Evolutionary conservation across 305 asterid species (phyloP).

Genomic region (Fraxinus platypoda): DNA sequence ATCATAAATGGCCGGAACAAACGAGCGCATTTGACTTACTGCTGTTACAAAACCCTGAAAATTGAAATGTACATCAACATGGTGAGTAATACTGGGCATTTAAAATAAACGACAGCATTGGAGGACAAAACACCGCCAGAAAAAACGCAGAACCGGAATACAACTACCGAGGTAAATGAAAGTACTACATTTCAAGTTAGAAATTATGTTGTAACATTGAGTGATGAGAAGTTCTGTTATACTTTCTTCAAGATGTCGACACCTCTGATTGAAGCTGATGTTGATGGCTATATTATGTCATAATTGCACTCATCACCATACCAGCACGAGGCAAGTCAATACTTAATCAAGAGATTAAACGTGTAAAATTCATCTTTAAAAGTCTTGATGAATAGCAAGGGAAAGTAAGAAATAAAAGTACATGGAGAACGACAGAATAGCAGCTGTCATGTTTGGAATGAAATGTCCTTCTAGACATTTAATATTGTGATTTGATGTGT

Average conservation of each 20-base stretch:
- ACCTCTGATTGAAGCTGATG: not conserved
- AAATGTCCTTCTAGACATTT: no score
- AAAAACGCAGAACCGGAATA: not conserved
- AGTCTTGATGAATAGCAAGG: not conserved
- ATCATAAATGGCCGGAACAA: constrained; percentile 95
- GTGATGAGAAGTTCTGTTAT: not conserved
- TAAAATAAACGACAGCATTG: not conserved
- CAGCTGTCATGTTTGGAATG: no score
- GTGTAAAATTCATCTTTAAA: not conserved
- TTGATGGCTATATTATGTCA: not conserved
- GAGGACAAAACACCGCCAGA: not conserved
- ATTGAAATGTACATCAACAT: not conserved
- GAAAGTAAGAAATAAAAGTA: not conserved
- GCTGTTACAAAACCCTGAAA: constrained; percentile 94
- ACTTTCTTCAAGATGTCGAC: not conserved
- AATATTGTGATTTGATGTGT: no score
- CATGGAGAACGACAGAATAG: constrained; percentile 3
- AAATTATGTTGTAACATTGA: not conserved
- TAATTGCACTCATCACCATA: not conserved
- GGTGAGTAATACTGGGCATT: not conserved
- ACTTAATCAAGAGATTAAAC: not conserved
- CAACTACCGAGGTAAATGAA: not conserved
- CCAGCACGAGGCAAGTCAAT: not conserved
- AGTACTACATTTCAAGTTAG: constrained; percentile 1
- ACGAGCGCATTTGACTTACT: constrained; percentile 82